Evolutionary conservation across 306 rosid genomes (phyloP).

Genomic region (Fragaria ananassa): DNA sequence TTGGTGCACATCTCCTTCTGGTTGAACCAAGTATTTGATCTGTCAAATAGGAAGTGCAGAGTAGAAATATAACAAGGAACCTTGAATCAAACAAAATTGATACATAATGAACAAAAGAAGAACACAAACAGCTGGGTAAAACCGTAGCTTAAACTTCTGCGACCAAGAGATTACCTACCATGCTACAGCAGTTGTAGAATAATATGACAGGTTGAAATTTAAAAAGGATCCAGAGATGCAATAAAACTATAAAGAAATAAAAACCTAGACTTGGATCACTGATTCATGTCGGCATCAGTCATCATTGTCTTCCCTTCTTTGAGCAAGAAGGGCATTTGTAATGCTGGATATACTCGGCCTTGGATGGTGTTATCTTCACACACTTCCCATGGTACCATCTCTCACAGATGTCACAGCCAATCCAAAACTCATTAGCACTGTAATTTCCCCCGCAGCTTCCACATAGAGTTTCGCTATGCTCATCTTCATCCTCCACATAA

Average conservation of each 20-base stretch:
- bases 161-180: background rate
- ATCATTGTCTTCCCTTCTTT: conserved; percentile 40
- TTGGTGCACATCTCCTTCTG: background rate
- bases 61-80: background rate
- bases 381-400: conserved; percentile 64
- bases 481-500: conserved; percentile 48
- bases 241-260: background rate
- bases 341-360: conserved; percentile 49
- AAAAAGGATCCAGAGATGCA: background rate
- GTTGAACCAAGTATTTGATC: background rate
- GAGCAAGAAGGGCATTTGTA: conserved; percentile 61
- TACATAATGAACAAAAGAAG: background rate
- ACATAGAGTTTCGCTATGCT: conserved; percentile 51
- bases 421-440: conserved; percentile 57
- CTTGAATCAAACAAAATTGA: background rate
- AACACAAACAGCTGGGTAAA: background rate
- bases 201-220: background rate
- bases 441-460: conserved; percentile 63
- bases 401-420: conserved; percentile 59
- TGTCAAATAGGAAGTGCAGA: background rate
- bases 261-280: background rate
- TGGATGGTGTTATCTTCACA: conserved; percentile 60
- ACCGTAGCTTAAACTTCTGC: background rate
- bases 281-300: background rate
- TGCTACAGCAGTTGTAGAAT: background rate